phyloP scores from a whole-genome alignment of 805 yeast genomes.

The Candida sanyiensis region DNA sequence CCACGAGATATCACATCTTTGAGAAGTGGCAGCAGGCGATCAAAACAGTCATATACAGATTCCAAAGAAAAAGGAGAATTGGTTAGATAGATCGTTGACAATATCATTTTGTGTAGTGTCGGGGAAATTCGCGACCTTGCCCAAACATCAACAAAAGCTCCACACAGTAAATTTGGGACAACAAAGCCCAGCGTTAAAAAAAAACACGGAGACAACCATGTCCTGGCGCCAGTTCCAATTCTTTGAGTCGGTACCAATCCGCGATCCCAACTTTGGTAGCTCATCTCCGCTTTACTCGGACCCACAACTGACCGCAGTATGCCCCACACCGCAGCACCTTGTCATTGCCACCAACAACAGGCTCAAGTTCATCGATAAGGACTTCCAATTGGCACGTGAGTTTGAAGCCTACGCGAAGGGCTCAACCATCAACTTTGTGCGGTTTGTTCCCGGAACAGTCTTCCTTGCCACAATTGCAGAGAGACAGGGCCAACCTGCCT shows the following conservation, averaged over 20 bases:
- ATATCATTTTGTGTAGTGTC: no score
- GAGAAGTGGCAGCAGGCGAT: no score
- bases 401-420: constrained; percentile 64
- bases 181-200: not conserved
- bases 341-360: constrained; percentile 53
- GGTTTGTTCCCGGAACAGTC: constrained; percentile 41
- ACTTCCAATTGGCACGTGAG: constrained; percentile 40
- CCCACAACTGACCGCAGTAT: constrained; percentile 58
- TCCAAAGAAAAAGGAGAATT: no score
- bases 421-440: constrained; percentile 55
- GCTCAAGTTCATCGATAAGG: constrained; percentile 51
- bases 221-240: constrained; percentile 82
- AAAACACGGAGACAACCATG: constrained; percentile 11
- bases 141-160: constrained; percentile 35
- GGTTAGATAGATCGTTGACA: no score
- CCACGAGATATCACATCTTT: constrained; percentile 32
- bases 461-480: constrained; percentile 71
- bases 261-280: constrained; percentile 71
- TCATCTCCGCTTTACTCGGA: constrained; percentile 72
- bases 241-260: constrained; percentile 75
- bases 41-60: no score
- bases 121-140: no score
- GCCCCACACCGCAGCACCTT: constrained; percentile 51
- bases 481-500: constrained; percentile 61
- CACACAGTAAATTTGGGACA: constrained; percentile 34